Conservation (phyloP, 2,329 filamentous ascomycete species). For the Aspergillus vadensis region DNA sequence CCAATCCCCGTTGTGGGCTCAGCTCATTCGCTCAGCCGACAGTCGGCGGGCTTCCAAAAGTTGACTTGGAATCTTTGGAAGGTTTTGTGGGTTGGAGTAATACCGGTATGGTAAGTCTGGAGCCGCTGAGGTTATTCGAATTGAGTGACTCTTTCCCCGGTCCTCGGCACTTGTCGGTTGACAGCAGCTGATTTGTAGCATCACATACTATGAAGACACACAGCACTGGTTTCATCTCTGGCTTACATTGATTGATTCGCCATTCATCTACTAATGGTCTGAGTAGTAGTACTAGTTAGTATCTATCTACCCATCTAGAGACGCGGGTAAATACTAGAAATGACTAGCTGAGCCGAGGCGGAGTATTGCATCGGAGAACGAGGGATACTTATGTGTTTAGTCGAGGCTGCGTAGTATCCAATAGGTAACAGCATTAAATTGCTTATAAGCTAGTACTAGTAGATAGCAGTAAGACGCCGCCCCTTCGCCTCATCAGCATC, state of each 20-base stretch:
- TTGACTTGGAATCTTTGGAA: neutral
- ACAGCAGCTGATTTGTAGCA: neutral
- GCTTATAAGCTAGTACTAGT: no score
- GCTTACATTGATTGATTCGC: neutral
- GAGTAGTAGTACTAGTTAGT: neutral
- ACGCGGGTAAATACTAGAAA: neutral
- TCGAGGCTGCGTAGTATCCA: no score
- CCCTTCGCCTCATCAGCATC: neutral
- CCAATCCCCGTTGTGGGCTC: constrained; percentile 7
- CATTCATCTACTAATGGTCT: neutral
- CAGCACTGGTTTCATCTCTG: neutral
- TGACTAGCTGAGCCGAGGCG: neutral
- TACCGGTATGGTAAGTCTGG: constrained; percentile 3
- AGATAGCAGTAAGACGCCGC: neutral
- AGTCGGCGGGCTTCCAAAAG: neutral
- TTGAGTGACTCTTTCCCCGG: neutral
- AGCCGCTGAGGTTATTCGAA: constrained; percentile 3
- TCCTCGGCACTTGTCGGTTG: constrained; percentile 3
- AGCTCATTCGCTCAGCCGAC: constrained; percentile 10
- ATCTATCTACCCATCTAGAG: neutral
- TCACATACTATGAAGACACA: neutral
- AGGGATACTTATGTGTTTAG: neutral
- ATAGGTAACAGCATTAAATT: no score
- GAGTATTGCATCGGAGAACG: neutral
- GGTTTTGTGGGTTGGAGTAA: neutral